phyloP scores from a whole-genome alignment of 495 filamentous ascomycete species.

The Glonium stellatum region DNA sequence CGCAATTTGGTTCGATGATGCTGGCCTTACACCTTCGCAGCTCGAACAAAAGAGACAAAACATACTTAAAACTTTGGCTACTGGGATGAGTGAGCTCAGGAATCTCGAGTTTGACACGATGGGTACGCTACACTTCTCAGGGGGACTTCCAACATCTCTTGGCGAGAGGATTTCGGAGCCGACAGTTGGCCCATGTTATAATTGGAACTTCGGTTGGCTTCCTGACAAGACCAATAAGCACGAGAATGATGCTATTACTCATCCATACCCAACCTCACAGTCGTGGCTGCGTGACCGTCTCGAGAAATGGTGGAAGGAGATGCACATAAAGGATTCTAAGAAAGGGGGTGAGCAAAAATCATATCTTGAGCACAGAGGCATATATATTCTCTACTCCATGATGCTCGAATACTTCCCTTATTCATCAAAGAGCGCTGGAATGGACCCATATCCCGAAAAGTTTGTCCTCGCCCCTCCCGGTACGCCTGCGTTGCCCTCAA shows the following conservation, averaged over 20 bases:
- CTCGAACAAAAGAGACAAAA: slow-evolving; percentile 4
- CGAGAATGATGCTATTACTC: neutral
- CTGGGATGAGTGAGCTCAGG: neutral
- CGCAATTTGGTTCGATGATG: neutral
- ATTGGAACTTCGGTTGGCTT: neutral
- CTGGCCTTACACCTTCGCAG: neutral
- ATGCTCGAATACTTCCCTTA: slow-evolving; percentile 3
- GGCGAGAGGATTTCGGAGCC: neutral
- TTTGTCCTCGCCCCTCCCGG: slow-evolving; percentile 5
- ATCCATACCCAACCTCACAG: neutral
- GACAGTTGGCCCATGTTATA: neutral
- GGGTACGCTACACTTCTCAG: neutral
- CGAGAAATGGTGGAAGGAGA: neutral
- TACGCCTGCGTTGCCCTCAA: neutral
- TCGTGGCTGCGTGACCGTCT: neutral
- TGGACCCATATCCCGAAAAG: neutral
- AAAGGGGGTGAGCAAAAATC: neutral
- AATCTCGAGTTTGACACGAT: neutral
- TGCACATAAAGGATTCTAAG: neutral
- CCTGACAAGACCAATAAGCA: neutral
- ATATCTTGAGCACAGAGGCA: neutral
- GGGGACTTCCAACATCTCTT: neutral
- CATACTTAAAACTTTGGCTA: neutral
- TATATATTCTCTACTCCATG: slow-evolving; percentile 1
- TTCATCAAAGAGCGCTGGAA: neutral